Evolutionary conservation across 139 green algal genomes (phyloP).

Genomic region (Astrephomene gubernaculifera): DNA sequence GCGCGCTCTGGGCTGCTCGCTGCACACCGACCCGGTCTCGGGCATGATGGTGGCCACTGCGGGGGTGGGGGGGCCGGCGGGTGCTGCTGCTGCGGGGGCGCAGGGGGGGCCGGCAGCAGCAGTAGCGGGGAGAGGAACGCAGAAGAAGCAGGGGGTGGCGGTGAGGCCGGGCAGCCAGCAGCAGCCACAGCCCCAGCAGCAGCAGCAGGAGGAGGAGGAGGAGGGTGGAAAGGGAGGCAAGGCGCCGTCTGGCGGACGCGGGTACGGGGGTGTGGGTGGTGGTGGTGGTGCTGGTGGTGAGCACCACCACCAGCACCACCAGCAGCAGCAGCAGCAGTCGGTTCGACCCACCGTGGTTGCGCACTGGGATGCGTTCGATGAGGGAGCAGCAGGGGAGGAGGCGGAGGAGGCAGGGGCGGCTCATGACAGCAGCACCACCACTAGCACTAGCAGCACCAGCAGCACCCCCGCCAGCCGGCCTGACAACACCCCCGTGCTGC

Average conservation of each 20-base stretch:
- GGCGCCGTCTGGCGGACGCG: neutral
- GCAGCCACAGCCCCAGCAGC: neutral
- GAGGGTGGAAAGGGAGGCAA: neutral
- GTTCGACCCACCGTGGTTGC: neutral
- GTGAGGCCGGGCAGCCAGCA: neutral
- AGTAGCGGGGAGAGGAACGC: neutral
- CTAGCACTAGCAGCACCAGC: neutral
- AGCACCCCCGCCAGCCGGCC: neutral
- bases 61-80: constrained; percentile 7
- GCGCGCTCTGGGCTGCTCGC: constrained; percentile 39
- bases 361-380: neutral
- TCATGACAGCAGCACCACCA: neutral
- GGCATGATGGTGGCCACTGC: neutral
- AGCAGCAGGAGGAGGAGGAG: neutral
- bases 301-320: no score
- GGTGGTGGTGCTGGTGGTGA: neutral
- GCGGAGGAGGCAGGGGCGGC: neutral
- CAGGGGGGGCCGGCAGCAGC: neutral
- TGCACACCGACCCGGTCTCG: neutral
- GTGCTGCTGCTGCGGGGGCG: neutral
- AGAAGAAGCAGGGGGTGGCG: neutral
- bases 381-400: neutral
- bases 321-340: no score
- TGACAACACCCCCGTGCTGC: constrained; percentile 48
- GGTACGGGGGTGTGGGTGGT: neutral